phyloP scores from a whole-genome alignment of 2,329 filamentous ascomycete genomes.

The Penicillium sp. region DNA sequence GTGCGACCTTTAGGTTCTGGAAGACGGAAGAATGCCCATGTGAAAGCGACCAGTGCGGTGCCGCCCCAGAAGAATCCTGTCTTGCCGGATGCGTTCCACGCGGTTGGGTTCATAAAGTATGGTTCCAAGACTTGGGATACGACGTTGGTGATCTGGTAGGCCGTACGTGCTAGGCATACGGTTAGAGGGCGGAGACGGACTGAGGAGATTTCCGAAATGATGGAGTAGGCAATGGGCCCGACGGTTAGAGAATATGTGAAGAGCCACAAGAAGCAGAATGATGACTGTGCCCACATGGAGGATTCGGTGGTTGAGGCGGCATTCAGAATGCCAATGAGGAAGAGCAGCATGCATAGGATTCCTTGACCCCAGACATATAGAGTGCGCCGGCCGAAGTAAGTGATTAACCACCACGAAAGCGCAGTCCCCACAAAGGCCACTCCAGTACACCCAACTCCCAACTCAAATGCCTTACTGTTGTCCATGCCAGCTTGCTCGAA shows the following conservation, averaged over 20 bases:
- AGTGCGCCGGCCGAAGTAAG: slow-evolving; percentile 43
- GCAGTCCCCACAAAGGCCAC: slow-evolving; percentile 60
- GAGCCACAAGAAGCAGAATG: slow-evolving; percentile 56
- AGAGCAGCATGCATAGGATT: slow-evolving; percentile 31
- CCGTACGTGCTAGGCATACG: slow-evolving; percentile 56
- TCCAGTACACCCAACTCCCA: slow-evolving; percentile 52
- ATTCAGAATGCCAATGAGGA: slow-evolving; percentile 35
- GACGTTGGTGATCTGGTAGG: slow-evolving; percentile 57
- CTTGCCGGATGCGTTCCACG: slow-evolving; percentile 44
- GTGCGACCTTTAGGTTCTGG: slow-evolving; percentile 44
- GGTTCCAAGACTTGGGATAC: slow-evolving; percentile 47
- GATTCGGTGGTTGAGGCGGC: slow-evolving; percentile 23
- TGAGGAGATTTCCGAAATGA: slow-evolving; percentile 59
- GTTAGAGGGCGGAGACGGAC: slow-evolving; percentile 61
- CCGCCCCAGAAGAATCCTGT: slow-evolving; percentile 48
- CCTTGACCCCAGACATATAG: slow-evolving; percentile 42
- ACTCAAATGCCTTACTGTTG: slow-evolving; percentile 37
- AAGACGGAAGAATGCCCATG: slow-evolving; percentile 44
- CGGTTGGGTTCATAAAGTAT: slow-evolving; percentile 40
- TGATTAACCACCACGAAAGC: slow-evolving; percentile 53
- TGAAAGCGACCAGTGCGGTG: slow-evolving; percentile 28
- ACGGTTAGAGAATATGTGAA: slow-evolving; percentile 61
- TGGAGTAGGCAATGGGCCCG: slow-evolving; percentile 59
- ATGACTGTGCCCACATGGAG: slow-evolving; percentile 43
- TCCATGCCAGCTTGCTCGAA: slow-evolving; percentile 46